Evolutionary conservation across 2,329 filamentous ascomycete genomes (phyloP).

Genomic region (Pseudonectria foliicola): DNA sequence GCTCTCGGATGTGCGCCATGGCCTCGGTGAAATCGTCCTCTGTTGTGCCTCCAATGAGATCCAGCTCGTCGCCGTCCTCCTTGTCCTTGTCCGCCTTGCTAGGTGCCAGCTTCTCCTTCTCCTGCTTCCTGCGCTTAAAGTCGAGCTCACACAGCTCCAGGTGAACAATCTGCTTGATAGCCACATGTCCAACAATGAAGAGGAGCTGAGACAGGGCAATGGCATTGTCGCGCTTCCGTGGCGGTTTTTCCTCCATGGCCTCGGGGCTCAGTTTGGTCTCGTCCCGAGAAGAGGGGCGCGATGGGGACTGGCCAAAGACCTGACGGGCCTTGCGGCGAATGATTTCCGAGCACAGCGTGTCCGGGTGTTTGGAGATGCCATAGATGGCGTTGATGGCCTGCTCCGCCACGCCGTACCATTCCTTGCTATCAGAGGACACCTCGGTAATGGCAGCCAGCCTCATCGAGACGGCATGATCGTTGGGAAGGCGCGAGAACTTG

Average conservation of each 20-base stretch:
- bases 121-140: slow-evolving; percentile 92
- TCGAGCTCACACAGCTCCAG: slow-evolving; percentile 95
- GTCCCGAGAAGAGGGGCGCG: slow-evolving; percentile 34
- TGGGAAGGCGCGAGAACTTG: slow-evolving; percentile 72
- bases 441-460: slow-evolving; percentile 81
- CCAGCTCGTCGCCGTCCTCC: slow-evolving; percentile 77
- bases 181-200: slow-evolving; percentile 92
- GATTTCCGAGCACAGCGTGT: slow-evolving; percentile 86
- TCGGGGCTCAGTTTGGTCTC: slow-evolving; percentile 28
- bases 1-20: slow-evolving; percentile 75
- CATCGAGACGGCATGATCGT: slow-evolving; percentile 81
- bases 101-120: slow-evolving; percentile 64
- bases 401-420: slow-evolving; percentile 94
- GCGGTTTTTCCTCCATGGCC: slow-evolving; percentile 30
- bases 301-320: slow-evolving; percentile 55
- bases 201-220: slow-evolving; percentile 81
- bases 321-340: slow-evolving; percentile 77
- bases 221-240: slow-evolving; percentile 57
- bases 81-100: slow-evolving; percentile 45
- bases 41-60: slow-evolving; percentile 92
- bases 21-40: slow-evolving; percentile 89
- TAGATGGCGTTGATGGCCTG: slow-evolving; percentile 96
- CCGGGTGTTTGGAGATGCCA: slow-evolving; percentile 85
- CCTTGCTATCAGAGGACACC: slow-evolving; percentile 79
- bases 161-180: slow-evolving; percentile 98